A percentile compares a stretch with the other conserved stretches of the same genome.
Conservation (phyloP, 352 stramenopile genomes). For the Thraustochytrium striatum region DNA sequence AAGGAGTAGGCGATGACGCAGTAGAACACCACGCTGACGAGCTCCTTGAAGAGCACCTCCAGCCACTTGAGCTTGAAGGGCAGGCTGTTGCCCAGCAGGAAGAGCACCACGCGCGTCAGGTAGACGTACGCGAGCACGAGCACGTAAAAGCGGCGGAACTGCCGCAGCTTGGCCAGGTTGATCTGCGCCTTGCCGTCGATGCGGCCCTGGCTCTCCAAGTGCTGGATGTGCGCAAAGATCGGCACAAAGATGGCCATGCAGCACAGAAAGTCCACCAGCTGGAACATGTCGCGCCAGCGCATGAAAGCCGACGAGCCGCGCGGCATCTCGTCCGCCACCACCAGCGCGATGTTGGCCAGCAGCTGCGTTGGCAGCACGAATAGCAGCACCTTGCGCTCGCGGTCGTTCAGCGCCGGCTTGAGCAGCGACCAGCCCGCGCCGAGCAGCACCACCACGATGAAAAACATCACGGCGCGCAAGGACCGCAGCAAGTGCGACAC, state of each 20-base stretch:
- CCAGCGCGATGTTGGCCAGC: slow-evolving; percentile 89
- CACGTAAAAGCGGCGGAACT: slow-evolving; percentile 95
- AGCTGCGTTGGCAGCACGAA: slow-evolving; percentile 83
- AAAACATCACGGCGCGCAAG: slow-evolving; percentile 91
- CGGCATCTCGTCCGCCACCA: slow-evolving; percentile 70
- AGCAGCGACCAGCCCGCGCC: slow-evolving; percentile 93
- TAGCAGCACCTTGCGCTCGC: slow-evolving; percentile 89
- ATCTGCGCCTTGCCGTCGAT: slow-evolving; percentile 75
- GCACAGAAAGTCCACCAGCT: slow-evolving; percentile 92
- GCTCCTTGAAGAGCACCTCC: slow-evolving; percentile 63
- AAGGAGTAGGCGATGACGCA: slow-evolving; percentile 81
- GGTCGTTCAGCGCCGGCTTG: slow-evolving; percentile 86
- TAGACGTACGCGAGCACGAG: slow-evolving; percentile 96
- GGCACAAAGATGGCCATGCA: slow-evolving; percentile 90
- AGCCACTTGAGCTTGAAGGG: slow-evolving; percentile 77
- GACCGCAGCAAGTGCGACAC: slow-evolving; percentile 92
- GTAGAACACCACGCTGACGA: slow-evolving; percentile 85
- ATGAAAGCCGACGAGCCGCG: slow-evolving; percentile 70
- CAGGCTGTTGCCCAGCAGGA: slow-evolving; percentile 81
- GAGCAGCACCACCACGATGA: slow-evolving; percentile 94
- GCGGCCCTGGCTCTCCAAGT: slow-evolving; percentile 67
- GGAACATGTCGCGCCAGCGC: slow-evolving; percentile 81
- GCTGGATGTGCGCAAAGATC: slow-evolving; percentile 90
- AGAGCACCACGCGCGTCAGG: slow-evolving; percentile 91
- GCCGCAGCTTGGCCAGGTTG: slow-evolving; percentile 83